Base-by-base conservation (phyloP, 495 filamentous ascomycete genomes). In the Hypoxylon lenormandii region DNA sequence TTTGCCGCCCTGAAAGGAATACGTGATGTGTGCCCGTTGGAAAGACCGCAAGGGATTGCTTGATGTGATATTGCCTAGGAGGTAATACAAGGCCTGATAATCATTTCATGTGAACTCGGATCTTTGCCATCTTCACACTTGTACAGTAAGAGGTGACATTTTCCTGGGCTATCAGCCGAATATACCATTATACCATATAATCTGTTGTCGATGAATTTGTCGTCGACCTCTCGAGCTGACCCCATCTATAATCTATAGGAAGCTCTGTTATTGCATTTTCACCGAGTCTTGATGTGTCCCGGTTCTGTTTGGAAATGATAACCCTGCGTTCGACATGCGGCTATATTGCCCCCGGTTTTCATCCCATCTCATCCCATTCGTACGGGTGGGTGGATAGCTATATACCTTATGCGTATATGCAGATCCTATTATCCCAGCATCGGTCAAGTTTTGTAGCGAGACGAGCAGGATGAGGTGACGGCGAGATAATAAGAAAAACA, bases 311-410 rank as follows among this genome's bases (percentile, higher is more conserved):
- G 5, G 46, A 28, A 21, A 49, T 22, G 22, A 42, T n/a, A 42
- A 42, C 13, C 15, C 38, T 16, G 38, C 12, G 38, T 42, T 42
- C 1, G 12, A 45, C n/a, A 19, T 18, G 42, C 15, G 42, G 42
- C 16, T 19, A 10, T 19, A 45, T 18, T 45, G 42, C 42, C 12
- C 15, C 42, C 42, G 16, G 16, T 18, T 33, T 33, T 45, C 42
- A 6, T 18, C 42, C 42, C 42, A 49, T 55, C 38, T 40, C 48
- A 33, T 59, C 53, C 47, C 47, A 69, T 69, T 63, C 51, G 65
- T n/a, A 69, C 65, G 65, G 65, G 47, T 53, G 53, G 33, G 26
- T 18, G 38, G 15, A 15, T 21, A 16, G n/a, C 5, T 45, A 45
- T 18, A 4, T 42, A 10, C 38, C 38, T 42, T 42, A 45, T 18